Evolutionary conservation across 805 yeast genomes (phyloP).

Genomic region (Lachancea mirantina): DNA sequence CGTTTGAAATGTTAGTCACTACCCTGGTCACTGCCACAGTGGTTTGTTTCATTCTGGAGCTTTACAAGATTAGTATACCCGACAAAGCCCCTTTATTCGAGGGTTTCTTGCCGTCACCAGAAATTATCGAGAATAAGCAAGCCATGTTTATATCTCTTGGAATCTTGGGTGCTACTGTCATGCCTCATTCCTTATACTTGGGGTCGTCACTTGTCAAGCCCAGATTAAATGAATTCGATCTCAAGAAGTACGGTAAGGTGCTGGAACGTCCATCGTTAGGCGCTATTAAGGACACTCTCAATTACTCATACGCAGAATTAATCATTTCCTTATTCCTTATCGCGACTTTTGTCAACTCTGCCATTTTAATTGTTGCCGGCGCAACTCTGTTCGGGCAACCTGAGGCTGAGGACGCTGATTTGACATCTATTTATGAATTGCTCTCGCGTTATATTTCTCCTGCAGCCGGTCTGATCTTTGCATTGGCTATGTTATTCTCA

Average conservation of each 20-base stretch:
- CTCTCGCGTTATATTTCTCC: constrained; percentile 65
- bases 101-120: constrained; percentile 68
- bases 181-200: constrained; percentile 84
- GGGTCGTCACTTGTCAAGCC: constrained; percentile 89
- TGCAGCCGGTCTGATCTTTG: constrained; percentile 84
- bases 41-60: constrained; percentile 63
- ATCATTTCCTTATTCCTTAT: constrained; percentile 76
- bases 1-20: constrained; percentile 72
- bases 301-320: constrained; percentile 74
- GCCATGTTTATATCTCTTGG: constrained; percentile 76
- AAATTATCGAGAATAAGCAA: constrained; percentile 51
- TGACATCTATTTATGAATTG: constrained; percentile 71
- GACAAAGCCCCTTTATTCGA: constrained; percentile 44
- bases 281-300: constrained; percentile 74
- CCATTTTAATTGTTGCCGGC: constrained; percentile 87
- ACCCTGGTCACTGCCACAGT: constrained; percentile 66
- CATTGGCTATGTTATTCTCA: constrained; percentile 74
- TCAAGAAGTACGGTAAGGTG: constrained; percentile 42
- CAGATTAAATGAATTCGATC: constrained; percentile 67
- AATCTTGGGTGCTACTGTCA: constrained; percentile 87
- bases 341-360: constrained; percentile 87
- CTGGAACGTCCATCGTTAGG: constrained; percentile 65
- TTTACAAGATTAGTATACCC: constrained; percentile 51
- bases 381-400: constrained; percentile 65
- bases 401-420: constrained; percentile 69